These are phyloP conservation scores for Calonectria fujianensis DNA, from an alignment of 2,329 filamentous ascomycete species.

Conservation along the genomic window DNA sequence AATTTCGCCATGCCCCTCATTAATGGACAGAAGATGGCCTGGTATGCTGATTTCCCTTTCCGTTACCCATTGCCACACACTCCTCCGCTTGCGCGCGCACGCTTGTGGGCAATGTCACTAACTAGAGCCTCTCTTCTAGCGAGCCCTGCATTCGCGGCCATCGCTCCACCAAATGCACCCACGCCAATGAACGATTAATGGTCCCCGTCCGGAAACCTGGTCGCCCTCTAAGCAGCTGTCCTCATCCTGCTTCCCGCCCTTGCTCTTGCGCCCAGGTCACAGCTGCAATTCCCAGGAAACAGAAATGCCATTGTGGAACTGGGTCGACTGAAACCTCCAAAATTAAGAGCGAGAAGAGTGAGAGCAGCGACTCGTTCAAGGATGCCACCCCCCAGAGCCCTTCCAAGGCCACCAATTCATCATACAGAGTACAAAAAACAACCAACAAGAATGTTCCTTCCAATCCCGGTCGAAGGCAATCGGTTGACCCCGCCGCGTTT, in stretches of 20 bases:
- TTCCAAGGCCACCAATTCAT: slow-evolving; percentile 55
- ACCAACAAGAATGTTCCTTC: slow-evolving; percentile 58
- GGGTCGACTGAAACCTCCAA: slow-evolving; percentile 52
- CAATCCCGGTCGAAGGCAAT: slow-evolving; percentile 64
- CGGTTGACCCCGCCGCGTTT: slow-evolving; percentile 69
- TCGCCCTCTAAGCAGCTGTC: slow-evolving; percentile 81
- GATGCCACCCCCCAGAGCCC: slow-evolving; percentile 57
- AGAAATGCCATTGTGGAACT: slow-evolving; percentile 72
- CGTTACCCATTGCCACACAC: slow-evolving; percentile 9
- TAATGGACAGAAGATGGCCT: slow-evolving; percentile 83
- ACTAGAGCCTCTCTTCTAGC: slow-evolving; percentile 63
- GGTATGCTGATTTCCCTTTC: slow-evolving; percentile 70
- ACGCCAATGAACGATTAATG: slow-evolving; percentile 80
- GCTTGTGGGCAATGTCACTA: slow-evolving; percentile 36
- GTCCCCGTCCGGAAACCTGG: slow-evolving; percentile 83
- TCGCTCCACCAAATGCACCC: slow-evolving; percentile 84
- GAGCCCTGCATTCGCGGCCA: slow-evolving; percentile 85
- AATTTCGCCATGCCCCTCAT: slow-evolving; percentile 77
- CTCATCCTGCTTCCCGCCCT: slow-evolving; percentile 76
- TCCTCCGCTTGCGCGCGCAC: slow-evolving; percentile 12
- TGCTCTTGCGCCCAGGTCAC: slow-evolving; percentile 80
- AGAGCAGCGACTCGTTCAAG: slow-evolving; percentile 52
- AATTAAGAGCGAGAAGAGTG: slow-evolving; percentile 51
- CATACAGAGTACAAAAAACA: slow-evolving; percentile 69
- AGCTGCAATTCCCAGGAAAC: slow-evolving; percentile 76